A percentile compares a stretch with the other conserved stretches of the same genome.
These are phyloP conservation scores for Thamnidium elegans DNA, from an alignment of 192 early-diverging fungal genomes.

Conservation along the genomic window DNA sequence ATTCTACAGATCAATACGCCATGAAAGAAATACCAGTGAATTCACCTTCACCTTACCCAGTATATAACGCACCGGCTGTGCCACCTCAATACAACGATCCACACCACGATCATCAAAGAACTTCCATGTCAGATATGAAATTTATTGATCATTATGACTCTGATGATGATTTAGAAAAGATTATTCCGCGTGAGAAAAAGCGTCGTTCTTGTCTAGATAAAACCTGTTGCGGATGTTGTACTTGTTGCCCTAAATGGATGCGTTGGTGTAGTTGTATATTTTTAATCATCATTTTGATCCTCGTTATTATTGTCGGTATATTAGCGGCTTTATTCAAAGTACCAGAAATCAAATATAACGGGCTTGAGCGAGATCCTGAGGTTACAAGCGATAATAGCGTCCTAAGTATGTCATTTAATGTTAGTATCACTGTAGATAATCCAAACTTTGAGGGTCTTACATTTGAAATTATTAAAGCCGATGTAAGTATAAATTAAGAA, in stretches of 20 bases:
- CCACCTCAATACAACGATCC: not conserved
- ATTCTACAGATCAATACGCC: not conserved
- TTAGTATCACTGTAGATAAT: slow-evolving; percentile 39
- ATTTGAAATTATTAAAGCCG: slow-evolving; percentile 45
- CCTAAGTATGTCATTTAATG: not conserved
- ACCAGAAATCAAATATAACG: slow-evolving; percentile 32
- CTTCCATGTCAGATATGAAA: slow-evolving; percentile 13
- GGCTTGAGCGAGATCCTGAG: not conserved
- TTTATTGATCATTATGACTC: slow-evolving; percentile 14
- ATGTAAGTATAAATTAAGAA: slow-evolving; percentile 35
- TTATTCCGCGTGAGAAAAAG: not conserved
- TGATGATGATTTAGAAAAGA: slow-evolving; percentile 14
- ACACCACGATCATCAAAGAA: not conserved
- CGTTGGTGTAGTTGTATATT: slow-evolving; percentile 44
- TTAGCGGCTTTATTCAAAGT: slow-evolving; percentile 44
- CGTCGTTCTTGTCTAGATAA: slow-evolving; percentile 28
- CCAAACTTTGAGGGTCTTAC: slow-evolving; percentile 48
- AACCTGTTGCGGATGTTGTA: slow-evolving; percentile 32
- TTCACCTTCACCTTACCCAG: not conserved
- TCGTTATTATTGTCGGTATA: slow-evolving; percentile 40
- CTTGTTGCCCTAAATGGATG: slow-evolving; percentile 36
- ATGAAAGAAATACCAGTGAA: not conserved
- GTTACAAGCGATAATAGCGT: not conserved
- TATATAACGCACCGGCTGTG: not conserved
- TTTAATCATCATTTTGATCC: slow-evolving; percentile 36